A percentile compares a stretch with the other conserved stretches of the same genome.
These are phyloP conservation scores for Phytophthora syringae DNA, from an alignment of 352 stramenopile genomes.

Conservation along the genomic window DNA sequence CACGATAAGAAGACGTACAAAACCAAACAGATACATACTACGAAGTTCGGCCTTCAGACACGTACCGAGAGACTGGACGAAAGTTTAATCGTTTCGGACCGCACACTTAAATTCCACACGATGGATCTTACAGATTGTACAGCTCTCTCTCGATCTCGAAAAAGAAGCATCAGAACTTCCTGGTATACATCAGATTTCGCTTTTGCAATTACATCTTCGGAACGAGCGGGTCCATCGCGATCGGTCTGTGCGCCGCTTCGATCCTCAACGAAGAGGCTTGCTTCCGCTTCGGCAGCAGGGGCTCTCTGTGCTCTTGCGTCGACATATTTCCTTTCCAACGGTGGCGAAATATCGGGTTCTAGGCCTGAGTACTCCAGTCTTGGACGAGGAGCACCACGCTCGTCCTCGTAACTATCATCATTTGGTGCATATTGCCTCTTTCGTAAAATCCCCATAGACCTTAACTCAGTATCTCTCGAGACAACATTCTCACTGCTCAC, in stretches of 20 bases:
- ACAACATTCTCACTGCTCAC: neutral
- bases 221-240: slow-evolving; percentile 25
- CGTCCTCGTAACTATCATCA: slow-evolving; percentile 19
- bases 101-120: slow-evolving; percentile 48
- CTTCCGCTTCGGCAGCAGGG: neutral
- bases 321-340: slow-evolving; percentile 6
- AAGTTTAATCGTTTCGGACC: slow-evolving; percentile 28
- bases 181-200: slow-evolving; percentile 65
- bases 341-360: slow-evolving; percentile 6
- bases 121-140: slow-evolving; percentile 40
- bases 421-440: slow-evolving; percentile 44
- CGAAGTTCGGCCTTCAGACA: neutral
- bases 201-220: slow-evolving; percentile 44
- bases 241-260: slow-evolving; percentile 44
- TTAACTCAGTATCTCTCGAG: slow-evolving; percentile 23
- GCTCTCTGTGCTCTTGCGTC: slow-evolving; percentile 2
- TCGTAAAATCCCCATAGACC: slow-evolving; percentile 32
- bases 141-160: slow-evolving; percentile 52
- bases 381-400: slow-evolving; percentile 30
- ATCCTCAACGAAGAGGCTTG: slow-evolving; percentile 56
- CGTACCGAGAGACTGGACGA: slow-evolving; percentile 40
- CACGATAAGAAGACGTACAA: slow-evolving; percentile 1
- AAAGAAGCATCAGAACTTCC: slow-evolving; percentile 60
- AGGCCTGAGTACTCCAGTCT: slow-evolving; percentile 26
- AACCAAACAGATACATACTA: neutral